A percentile compares a stretch with the other conserved stretches of the same genome.
Evolutionary conservation across 2,329 filamentous ascomycete genomes (phyloP).

Genomic region (Epichloe uncinata): DNA sequence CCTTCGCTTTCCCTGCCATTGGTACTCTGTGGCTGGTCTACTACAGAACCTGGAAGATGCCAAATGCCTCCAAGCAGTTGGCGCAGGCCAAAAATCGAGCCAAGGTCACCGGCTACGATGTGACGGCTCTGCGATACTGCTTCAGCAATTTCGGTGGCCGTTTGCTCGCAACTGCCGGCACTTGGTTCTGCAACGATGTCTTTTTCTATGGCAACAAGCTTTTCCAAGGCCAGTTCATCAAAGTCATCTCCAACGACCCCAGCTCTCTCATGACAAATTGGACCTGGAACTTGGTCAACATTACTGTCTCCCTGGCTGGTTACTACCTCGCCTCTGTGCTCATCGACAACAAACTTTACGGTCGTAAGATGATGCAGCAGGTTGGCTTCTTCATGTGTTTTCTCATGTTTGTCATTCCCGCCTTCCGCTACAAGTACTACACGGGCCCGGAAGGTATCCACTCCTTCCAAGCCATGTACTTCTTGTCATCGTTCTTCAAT

Average conservation of each 20-base stretch:
- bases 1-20: conserved; percentile 79
- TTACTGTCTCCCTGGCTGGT: conserved; percentile 69
- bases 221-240: conserved; percentile 85
- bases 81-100: conserved; percentile 70
- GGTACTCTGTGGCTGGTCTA: conserved; percentile 92
- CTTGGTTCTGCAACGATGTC: conserved; percentile 94
- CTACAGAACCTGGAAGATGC: conserved; percentile 94
- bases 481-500: conserved; percentile 96
- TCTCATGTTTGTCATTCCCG: conserved; percentile 83
- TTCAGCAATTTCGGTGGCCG: conserved; percentile 77
- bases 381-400: conserved; percentile 88
- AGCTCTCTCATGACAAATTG: conserved; percentile 71
- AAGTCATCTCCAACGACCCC: conserved; percentile 56
- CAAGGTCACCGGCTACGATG: conserved; percentile 84
- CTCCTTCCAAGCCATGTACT: conserved; percentile 97
- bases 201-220: conserved; percentile 99
- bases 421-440: conserved; percentile 80
- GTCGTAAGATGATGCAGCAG: conserved; percentile 93
- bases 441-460: conserved; percentile 57
- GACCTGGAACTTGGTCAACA: conserved; percentile 88
- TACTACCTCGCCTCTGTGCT: conserved; percentile 85
- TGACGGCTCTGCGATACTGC: conserved; percentile 66
- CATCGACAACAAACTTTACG: conserved; percentile 94
- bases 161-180: conserved; percentile 70
- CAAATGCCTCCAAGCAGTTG: conserved; percentile 71